Evolutionary conservation across 139 green algal species (phyloP).

Genomic region (Chlamydomonas applanata): DNA sequence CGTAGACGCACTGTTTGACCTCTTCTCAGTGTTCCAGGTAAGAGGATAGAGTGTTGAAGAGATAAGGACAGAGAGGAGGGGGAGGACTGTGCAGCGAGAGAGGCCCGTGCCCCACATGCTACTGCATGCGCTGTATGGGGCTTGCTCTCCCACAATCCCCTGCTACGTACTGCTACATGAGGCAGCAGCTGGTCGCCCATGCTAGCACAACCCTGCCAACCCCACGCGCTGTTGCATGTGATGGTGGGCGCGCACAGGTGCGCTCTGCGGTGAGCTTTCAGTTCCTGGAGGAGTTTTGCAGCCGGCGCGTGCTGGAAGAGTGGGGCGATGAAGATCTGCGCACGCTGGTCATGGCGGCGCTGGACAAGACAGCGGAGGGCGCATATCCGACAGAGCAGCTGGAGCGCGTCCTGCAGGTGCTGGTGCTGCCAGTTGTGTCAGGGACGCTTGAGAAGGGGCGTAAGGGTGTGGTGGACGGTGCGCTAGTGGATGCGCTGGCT

Average conservation of each 20-base stretch:
- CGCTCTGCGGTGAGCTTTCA: conserved; percentile 10
- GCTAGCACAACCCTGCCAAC: no score
- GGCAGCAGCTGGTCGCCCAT: no score
- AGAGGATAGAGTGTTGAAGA: no score
- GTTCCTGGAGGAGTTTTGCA: conserved; percentile 13
- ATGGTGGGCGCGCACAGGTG: conserved; percentile 5
- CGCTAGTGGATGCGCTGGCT: conserved; percentile 43
- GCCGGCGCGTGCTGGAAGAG: neutral
- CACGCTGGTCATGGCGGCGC: neutral
- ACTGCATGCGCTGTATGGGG: no score
- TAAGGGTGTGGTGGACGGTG: conserved; percentile 37
- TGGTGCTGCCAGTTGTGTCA: conserved; percentile 83
- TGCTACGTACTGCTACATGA: no score
- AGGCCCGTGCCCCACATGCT: no score
- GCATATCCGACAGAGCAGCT: neutral
- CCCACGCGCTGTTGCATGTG: no score
- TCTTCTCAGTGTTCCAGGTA: conserved; percentile 71
- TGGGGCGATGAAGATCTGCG: neutral
- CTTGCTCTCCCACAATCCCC: no score
- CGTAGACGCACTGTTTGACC: conserved; percentile 77
- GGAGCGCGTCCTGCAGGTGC: conserved; percentile 31
- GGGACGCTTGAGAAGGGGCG: conserved; percentile 52
- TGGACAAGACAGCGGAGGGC: neutral
- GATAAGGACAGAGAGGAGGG: no score
- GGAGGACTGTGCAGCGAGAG: no score